Evolutionary conservation across 768 basidiomycete species (phyloP).

Genomic region (Pisolithus albus): DNA sequence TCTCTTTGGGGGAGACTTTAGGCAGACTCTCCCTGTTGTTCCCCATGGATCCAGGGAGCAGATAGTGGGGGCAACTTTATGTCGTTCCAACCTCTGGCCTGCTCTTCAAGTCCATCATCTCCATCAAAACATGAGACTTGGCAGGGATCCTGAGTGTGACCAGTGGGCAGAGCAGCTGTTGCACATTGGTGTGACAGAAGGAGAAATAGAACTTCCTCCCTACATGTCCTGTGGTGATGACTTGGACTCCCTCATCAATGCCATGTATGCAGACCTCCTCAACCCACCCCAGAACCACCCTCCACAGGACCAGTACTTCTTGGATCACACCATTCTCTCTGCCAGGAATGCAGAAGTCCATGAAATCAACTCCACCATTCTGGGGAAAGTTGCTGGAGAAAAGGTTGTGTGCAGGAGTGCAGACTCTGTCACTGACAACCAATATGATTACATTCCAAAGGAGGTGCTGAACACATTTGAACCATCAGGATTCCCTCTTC

Average conservation of each 20-base stretch:
- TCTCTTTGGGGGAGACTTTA: conserved; percentile 45
- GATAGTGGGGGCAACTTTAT: conserved; percentile 31
- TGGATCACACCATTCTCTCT: conserved; percentile 27
- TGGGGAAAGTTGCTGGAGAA: conserved; percentile 21
- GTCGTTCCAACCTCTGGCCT: conserved; percentile 33
- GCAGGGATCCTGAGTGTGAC: conserved; percentile 11
- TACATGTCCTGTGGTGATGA: not conserved
- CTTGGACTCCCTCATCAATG: conserved; percentile 11
- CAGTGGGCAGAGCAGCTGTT: conserved; percentile 33
- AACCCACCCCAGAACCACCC: conserved; percentile 4
- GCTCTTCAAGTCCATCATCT: conserved; percentile 27
- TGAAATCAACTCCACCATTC: conserved; percentile 26
- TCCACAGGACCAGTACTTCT: conserved; percentile 20
- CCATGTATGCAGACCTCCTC: conserved; percentile 21
- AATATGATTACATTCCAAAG: conserved; percentile 22
- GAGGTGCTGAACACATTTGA: conserved; percentile 37
- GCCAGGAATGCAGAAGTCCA: conserved; percentile 25
- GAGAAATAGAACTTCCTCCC: not conserved
- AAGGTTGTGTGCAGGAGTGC: conserved; percentile 19
- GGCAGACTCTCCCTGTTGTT: conserved; percentile 42
- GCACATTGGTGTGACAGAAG: conserved; percentile 30
- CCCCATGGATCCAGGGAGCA: conserved; percentile 29
- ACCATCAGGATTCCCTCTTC: conserved; percentile 33
- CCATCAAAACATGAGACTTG: conserved; percentile 35
- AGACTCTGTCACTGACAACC: conserved; percentile 21